Evolutionary conservation across 2,329 filamentous ascomycete genomes (phyloP), one percentile per base, ranked within the genome.

Genomic region (Aspergillus nomiae): DNA sequence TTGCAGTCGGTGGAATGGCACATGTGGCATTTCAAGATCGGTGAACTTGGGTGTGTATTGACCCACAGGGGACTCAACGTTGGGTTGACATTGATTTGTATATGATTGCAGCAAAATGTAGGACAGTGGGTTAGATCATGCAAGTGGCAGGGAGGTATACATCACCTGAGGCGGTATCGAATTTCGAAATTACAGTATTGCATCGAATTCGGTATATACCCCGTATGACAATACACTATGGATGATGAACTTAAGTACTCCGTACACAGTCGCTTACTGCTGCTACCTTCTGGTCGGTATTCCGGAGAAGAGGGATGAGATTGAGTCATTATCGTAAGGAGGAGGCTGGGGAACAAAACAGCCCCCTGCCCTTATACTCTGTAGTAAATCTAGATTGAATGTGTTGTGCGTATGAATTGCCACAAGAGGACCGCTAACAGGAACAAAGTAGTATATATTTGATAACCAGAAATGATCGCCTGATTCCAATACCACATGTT

Each of bases 1-100:
- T 45, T 9, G 36, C 19, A 58, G 34, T 41, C 36, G 21, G 38
- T 38, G 32, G 55, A 59, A 58, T 36, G 56, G 62, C 56, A 61
- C 55, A 64, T 57, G 62, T 61, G 48, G 59, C 62, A 61, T 56
- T 19, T 53, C 28, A 50, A 24, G 56, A 61, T 41, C 50, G 59
- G 55, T 32, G 59, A 30, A 61, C 43, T 34, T 41, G 56, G 59
- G n/a, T n/a, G 32, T 56, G 51, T 24, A 36, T 1, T n/a, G 51
- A 41, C 32, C 36, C 32, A 38, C 36, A 24, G 21, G 10, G 21
- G 30, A 46, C 30, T 10, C 24, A 24, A 19, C 50, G 45, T 51
- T 48, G 41, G 43, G 46, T 38, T 51, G 56, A n/a, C 32, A 34
- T 50, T 30, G 14, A 38, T 48, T 58, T 28, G 38, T 21, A 36